Evolutionary conservation across 306 rosid species (phyloP), one percentile per base, ranked within the genome.

Genomic region (Trifolium fragiferum): DNA sequence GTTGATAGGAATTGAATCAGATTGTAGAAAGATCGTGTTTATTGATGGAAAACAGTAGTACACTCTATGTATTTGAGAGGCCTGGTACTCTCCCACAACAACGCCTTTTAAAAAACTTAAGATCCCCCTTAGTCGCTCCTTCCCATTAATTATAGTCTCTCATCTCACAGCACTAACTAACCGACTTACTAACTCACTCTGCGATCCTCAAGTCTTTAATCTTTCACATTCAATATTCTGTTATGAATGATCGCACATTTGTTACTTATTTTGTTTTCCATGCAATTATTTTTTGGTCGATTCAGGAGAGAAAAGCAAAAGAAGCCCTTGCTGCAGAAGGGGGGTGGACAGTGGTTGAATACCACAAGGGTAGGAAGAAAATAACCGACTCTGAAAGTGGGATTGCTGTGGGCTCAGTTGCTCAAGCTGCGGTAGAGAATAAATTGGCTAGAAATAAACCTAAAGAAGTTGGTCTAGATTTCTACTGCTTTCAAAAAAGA

Each of bases 311-410:
- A 70, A 84, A 82, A 80, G 92, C 84, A 76, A 89, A 82, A 81
- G 92, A 93, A 80, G 90, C 86, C 50, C 87, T 11, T 65, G 88
- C 82, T 49, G 92, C 90, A 25, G 97, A 90, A 27, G 97, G 89
- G 40, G 98, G 98, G 57, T 93, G 97, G 97, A 89, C 97, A 0
- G 92, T 93, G 61, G 96, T 90, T 65, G 86, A 77, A 23, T 96
- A 91, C 80, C 96, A 90, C 50, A 93, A 86, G 73, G 98, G 98
- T 73, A 85, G 98, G 85, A 93, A 93, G 84, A 93, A 89, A 85
- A 89, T 96, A n/a, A 88, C 85, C 0, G 97, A 90, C 32, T 76
- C 90, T 78, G 97, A 85, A 74, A 92, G 88, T 83, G 96, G 98
- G 76, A 62, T 83, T 69, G 86, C 82, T 10, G 89, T 93, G 27